phyloP scores from a whole-genome alignment of 2,329 filamentous ascomycete genomes.

The Acrocalymma vagum region DNA sequence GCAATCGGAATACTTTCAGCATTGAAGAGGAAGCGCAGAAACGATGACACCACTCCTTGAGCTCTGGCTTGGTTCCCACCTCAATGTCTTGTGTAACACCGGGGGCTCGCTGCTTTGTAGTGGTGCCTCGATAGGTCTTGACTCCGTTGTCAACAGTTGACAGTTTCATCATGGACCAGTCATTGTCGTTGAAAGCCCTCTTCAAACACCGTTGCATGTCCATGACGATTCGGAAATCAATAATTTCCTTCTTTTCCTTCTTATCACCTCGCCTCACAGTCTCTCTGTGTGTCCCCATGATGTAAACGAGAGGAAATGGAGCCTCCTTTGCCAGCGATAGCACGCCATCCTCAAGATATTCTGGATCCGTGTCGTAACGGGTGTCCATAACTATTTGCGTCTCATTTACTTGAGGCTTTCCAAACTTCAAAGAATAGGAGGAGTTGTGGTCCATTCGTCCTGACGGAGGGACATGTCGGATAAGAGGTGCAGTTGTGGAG shows the following conservation, averaged over 20 bases:
- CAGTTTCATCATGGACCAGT: slow-evolving; percentile 36
- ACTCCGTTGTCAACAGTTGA: slow-evolving; percentile 65
- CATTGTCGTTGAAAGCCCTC: slow-evolving; percentile 22
- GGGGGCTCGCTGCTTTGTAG: slow-evolving; percentile 62
- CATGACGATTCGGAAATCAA: slow-evolving; percentile 49
- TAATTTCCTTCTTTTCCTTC: slow-evolving; percentile 42
- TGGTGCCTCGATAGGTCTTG: slow-evolving; percentile 71
- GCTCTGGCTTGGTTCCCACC: slow-evolving; percentile 51
- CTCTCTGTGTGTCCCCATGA: slow-evolving; percentile 48
- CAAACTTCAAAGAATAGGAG: slow-evolving; percentile 26
- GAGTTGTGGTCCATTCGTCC: slow-evolving; percentile 37
- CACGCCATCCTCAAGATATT: slow-evolving; percentile 38
- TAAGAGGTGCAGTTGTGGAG: slow-evolving; percentile 12
- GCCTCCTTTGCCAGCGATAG: slow-evolving; percentile 32
- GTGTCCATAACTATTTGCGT: slow-evolving; percentile 38
- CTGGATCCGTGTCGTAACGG: slow-evolving; percentile 42
- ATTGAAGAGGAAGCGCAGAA: slow-evolving; percentile 68
- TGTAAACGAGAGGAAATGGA: slow-evolving; percentile 46
- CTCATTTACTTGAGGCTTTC: slow-evolving; percentile 35
- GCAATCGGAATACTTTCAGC: slow-evolving; percentile 61
- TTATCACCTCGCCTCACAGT: slow-evolving; percentile 45
- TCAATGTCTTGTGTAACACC: slow-evolving; percentile 56
- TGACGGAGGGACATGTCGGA: slow-evolving; percentile 36
- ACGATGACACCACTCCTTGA: slow-evolving; percentile 72
- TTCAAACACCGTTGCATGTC: slow-evolving; percentile 40